These are phyloP conservation scores for Calonectria hongkongensis DNA, from an alignment of 2,329 filamentous ascomycete genomes.

Conservation along the genomic window DNA sequence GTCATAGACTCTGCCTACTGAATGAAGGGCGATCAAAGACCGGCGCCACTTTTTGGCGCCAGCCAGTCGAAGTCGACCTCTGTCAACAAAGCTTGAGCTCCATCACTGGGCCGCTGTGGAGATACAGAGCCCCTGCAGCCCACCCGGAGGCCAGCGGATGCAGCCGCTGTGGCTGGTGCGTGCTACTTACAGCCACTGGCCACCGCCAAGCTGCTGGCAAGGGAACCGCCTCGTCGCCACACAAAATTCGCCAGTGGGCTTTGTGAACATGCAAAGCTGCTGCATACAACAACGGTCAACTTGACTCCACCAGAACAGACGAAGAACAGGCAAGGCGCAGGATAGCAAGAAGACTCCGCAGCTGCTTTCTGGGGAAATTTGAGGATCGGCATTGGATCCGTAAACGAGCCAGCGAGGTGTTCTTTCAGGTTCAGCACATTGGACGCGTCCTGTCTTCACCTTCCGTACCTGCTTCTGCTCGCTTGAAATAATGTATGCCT, in stretches of 20 bases:
- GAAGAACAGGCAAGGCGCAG: background rate
- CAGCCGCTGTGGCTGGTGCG: conserved; percentile 53
- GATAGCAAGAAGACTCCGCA: background rate
- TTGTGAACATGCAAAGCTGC: conserved; percentile 23
- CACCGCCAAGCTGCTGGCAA: conserved; percentile 20
- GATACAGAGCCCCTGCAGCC: conserved; percentile 36
- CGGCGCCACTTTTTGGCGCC: conserved; percentile 34
- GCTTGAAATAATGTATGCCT: conserved; percentile 21
- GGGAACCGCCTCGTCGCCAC: conserved; percentile 11
- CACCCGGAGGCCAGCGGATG: conserved; percentile 40
- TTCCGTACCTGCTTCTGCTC: background rate
- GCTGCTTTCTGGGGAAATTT: background rate
- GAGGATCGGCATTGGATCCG: conserved; percentile 15
- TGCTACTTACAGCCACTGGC: conserved; percentile 31
- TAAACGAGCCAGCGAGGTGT: background rate
- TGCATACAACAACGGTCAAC: conserved; percentile 22
- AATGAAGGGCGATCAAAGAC: background rate
- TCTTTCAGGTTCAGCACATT: background rate
- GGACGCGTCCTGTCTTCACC: conserved; percentile 26
- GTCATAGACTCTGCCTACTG: conserved; percentile 31
- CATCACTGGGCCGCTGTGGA: conserved; percentile 35
- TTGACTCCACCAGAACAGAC: background rate
- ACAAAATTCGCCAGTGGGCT: conserved; percentile 41
- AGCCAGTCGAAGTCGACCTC: background rate
- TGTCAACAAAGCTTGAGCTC: background rate